phyloP scores from a whole-genome alignment of 2,329 filamentous ascomycete genomes.

The Epichloe sylvatica region DNA sequence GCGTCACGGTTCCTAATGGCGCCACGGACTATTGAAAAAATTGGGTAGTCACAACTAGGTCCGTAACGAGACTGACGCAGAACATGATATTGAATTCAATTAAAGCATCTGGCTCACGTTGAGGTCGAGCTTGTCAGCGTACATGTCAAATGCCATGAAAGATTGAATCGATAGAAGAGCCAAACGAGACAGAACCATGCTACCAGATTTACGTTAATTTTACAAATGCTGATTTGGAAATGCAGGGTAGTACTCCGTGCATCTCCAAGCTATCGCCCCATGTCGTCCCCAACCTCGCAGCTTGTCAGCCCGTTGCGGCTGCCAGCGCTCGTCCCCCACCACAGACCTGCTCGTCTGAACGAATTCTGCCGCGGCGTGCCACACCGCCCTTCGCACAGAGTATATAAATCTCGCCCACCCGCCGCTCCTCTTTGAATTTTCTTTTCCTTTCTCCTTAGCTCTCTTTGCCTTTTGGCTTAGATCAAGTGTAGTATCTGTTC shows the following conservation, averaged over 20 bases:
- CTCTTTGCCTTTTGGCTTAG: conserved; percentile 54
- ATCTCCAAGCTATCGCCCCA: neutral
- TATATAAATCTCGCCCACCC: conserved; percentile 15
- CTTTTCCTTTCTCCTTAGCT: conserved; percentile 25
- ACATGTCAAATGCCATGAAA: too few relatives aligned
- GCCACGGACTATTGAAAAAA: neutral
- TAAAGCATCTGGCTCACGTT: too few relatives aligned
- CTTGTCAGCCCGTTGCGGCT: neutral
- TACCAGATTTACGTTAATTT: too few relatives aligned
- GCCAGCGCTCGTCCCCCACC: conserved; percentile 2
- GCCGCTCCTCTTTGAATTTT: conserved; percentile 9
- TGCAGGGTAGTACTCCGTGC: too few relatives aligned
- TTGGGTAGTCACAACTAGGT: neutral
- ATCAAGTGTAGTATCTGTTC: conserved; percentile 96
- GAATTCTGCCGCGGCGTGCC: conserved; percentile 5
- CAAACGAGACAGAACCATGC: too few relatives aligned
- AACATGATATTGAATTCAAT: neutral
- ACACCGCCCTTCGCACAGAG: conserved; percentile 4
- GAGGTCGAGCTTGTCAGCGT: too few relatives aligned
- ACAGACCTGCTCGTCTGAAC: neutral
- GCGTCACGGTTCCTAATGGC: conserved; percentile 2
- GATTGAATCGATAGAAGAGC: too few relatives aligned
- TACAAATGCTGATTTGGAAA: too few relatives aligned
- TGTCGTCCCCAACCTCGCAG: neutral
- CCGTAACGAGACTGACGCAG: neutral